Conservation (phyloP, 169 alveolate genomes). For the Fabrea salina region DNA sequence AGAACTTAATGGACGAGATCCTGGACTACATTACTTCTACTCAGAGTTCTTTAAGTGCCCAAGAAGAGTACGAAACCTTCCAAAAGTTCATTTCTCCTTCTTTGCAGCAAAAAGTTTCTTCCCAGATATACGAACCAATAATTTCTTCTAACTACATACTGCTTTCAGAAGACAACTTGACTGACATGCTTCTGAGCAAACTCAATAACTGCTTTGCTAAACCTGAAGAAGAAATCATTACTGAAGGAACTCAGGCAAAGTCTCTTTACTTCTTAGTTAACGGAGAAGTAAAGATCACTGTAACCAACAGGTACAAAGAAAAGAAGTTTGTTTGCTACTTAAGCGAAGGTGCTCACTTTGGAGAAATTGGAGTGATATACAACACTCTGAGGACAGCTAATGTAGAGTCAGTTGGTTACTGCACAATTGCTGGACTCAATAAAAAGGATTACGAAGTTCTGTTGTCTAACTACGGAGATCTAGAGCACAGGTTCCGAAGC, state of each 20-base stretch:
- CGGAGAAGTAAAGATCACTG: slow-evolving; percentile 44
- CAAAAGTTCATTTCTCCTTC: slow-evolving; percentile 51
- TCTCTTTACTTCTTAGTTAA: slow-evolving; percentile 42
- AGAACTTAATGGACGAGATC: slow-evolving; percentile 28
- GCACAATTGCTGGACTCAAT: slow-evolving; percentile 49
- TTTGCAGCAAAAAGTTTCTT: slow-evolving; percentile 36
- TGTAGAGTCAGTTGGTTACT: slow-evolving; percentile 45
- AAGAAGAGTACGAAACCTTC: slow-evolving; percentile 47
- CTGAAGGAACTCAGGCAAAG: slow-evolving; percentile 34
- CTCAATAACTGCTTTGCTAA: slow-evolving; percentile 33
- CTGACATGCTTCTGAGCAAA: slow-evolving; percentile 9
- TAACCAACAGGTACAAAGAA: slow-evolving; percentile 27
- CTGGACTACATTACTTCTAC: slow-evolving; percentile 35
- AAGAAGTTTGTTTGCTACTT: slow-evolving; percentile 23
- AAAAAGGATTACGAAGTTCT: slow-evolving; percentile 32
- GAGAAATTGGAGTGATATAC: slow-evolving; percentile 55
- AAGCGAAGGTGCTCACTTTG: slow-evolving; percentile 44
- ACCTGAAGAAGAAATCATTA: slow-evolving; percentile 51
- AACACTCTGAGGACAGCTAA: slow-evolving; percentile 60
- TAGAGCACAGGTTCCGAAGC: slow-evolving; percentile 25
- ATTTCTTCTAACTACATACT: slow-evolving; percentile 29
- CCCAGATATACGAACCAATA: slow-evolving; percentile 37
- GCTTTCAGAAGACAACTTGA: slow-evolving; percentile 16
- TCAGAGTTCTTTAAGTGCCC: slow-evolving; percentile 33
- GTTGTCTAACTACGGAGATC: slow-evolving; percentile 28